Percentiles rank a stretch among this genome's conserved stretches.
Evolutionary conservation across 73 alveolate species (phyloP).

Genomic region (Paramecium primaurelia): DNA sequence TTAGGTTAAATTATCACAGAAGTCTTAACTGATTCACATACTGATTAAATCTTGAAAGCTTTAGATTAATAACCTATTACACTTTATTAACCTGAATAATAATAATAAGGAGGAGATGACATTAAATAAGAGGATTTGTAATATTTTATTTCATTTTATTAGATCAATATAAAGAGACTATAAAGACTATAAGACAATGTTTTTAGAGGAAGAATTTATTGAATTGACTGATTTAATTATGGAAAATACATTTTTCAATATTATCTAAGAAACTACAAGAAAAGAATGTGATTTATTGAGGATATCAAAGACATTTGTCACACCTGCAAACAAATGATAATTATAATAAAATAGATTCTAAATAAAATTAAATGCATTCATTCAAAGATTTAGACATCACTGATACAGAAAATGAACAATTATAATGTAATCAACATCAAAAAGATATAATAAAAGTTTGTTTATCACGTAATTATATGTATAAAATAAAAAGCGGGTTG

Average conservation of each 20-base stretch:
- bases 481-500: neutral
- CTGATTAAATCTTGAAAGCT: constrained; percentile 65
- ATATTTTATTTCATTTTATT: too few species aligned
- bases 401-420: neutral
- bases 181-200: constrained; percentile 58
- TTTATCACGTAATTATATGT: neutral
- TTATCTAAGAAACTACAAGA: constrained; percentile 93
- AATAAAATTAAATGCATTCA: constrained; percentile 17
- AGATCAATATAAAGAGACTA: constrained; percentile 15
- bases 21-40: constrained; percentile 69
- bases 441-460: constrained; percentile 19
- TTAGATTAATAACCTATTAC: constrained; percentile 66
- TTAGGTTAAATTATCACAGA: constrained; percentile 68
- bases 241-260: constrained; percentile 95
- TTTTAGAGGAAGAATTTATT: constrained; percentile 74
- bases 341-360: neutral
- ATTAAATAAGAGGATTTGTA: neutral
- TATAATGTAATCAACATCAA: neutral
- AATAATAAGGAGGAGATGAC: neutral
- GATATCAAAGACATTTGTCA: constrained; percentile 91
- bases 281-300: constrained; percentile 94
- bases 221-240: constrained; percentile 88
- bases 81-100: constrained; percentile 49
- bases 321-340: constrained; percentile 46
- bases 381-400: constrained; percentile 14